These are phyloP conservation scores for Fusarium neocosmosporiellum DNA, from an alignment of 2,329 filamentous ascomycete species.

Conservation along the genomic window DNA sequence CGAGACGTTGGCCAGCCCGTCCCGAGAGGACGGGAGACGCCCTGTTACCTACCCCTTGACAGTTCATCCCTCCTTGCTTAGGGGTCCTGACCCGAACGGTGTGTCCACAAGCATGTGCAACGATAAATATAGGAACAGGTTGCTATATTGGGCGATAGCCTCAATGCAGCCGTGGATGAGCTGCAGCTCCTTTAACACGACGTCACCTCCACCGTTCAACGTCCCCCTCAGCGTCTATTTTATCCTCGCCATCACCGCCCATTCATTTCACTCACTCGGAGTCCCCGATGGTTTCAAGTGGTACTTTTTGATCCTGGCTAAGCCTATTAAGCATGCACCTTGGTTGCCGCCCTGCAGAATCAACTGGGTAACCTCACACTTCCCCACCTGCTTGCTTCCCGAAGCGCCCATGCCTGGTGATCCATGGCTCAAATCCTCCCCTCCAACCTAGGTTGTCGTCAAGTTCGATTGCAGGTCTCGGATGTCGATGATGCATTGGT, in stretches of 20 bases:
- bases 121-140: conserved; percentile 36
- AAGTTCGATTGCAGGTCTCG: conserved; percentile 9
- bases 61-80: conserved; percentile 12
- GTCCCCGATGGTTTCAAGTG: conserved; percentile 17
- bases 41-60: conserved; percentile 26
- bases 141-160: conserved; percentile 53
- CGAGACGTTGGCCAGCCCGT: conserved; percentile 7
- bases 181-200: conserved; percentile 45
- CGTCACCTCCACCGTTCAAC: conserved; percentile 23
- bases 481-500: conserved; percentile 22
- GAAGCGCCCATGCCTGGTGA: conserved; percentile 16
- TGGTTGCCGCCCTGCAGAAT: conserved; percentile 6
- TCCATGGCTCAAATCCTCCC: conserved; percentile 7
- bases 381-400: conserved; percentile 12
- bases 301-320: background rate
- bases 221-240: conserved; percentile 31
- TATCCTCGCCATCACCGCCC: conserved; percentile 5
- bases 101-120: conserved; percentile 5
- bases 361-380: background rate
- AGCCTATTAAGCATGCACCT: conserved; percentile 14
- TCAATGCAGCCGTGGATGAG: conserved; percentile 49
- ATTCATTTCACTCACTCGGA: background rate
- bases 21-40: conserved; percentile 11
- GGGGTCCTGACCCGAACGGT: conserved; percentile 3
- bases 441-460: background rate